phyloP scores from a whole-genome alignment of 2,329 filamentous ascomycete genomes.

The Sordariomycetes sp. region DNA sequence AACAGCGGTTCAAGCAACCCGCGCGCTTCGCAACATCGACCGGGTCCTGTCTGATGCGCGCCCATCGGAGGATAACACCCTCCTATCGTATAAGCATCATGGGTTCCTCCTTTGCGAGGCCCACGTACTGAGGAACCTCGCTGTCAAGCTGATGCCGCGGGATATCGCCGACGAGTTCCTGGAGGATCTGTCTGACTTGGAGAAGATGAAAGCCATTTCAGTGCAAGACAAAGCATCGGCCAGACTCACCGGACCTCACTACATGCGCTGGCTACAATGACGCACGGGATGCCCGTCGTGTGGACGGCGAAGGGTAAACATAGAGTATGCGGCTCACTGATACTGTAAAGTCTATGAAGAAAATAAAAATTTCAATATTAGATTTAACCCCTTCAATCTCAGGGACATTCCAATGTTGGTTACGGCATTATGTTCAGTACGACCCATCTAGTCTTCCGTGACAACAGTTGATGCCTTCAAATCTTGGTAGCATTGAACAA shows the following conservation, averaged over 20 bases:
- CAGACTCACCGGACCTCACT: slow-evolving; percentile 85
- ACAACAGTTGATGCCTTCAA: too few relatives aligned
- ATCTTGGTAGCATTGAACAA: too few relatives aligned
- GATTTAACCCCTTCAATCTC: too few relatives aligned
- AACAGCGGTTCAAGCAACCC: slow-evolving; percentile 60
- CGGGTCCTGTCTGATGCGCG: slow-evolving; percentile 62
- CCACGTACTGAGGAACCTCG: slow-evolving; percentile 65
- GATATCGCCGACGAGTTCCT: slow-evolving; percentile 76
- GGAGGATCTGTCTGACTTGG: slow-evolving; percentile 78
- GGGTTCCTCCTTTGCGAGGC: slow-evolving; percentile 85
- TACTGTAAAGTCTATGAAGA: too few relatives aligned
- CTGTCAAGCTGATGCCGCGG: slow-evolving; percentile 53
- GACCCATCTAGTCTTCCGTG: too few relatives aligned
- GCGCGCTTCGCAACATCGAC: slow-evolving; percentile 81
- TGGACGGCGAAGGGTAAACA: too few relatives aligned
- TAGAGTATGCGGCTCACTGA: too few relatives aligned
- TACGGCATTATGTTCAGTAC: too few relatives aligned
- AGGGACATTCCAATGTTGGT: too few relatives aligned
- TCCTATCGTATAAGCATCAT: slow-evolving; percentile 86
- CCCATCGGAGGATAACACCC: slow-evolving; percentile 61
- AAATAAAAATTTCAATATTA: too few relatives aligned
- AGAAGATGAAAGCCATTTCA: slow-evolving; percentile 71
- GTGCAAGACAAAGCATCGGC: slow-evolving; percentile 72
- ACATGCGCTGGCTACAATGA: slow-evolving; percentile 61
- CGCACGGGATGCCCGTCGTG: neutral